Evolutionary conservation across 208 protist genomes (phyloP).

Genomic region (Jaenimonas drosophilae): DNA sequence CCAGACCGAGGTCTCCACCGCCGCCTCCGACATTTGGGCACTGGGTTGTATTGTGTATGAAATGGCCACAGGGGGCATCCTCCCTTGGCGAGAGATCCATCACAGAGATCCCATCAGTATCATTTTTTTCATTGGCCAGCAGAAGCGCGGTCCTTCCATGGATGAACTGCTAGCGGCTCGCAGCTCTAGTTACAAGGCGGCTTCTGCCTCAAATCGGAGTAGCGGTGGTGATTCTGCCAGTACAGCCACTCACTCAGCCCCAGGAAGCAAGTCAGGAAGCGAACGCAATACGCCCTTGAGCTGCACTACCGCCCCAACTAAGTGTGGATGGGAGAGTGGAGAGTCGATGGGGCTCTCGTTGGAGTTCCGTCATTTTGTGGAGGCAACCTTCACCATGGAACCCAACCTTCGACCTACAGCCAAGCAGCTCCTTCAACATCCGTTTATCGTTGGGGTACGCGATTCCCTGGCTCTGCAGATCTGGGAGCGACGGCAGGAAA

Average conservation of each 20-base stretch:
- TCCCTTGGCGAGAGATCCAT: conserved; percentile 55
- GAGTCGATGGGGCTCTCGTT: conserved; percentile 78
- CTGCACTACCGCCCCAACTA: too few relatives aligned
- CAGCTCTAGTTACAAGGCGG: conserved; percentile 81
- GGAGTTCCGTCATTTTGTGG: conserved; percentile 62
- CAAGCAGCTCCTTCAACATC: conserved; percentile 59
- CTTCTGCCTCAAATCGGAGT: too few relatives aligned
- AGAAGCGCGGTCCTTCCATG: conserved; percentile 22
- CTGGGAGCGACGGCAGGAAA: too few relatives aligned
- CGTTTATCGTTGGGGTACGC: conserved; percentile 44
- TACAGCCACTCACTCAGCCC: conserved; percentile 17
- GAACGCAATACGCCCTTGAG: conserved; percentile 8
- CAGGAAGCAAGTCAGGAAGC: not conserved
- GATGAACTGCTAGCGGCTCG: too few relatives aligned
- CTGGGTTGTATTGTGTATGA: conserved; percentile 85
- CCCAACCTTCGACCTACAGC: conserved; percentile 31
- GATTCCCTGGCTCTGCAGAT: conserved; percentile 9
- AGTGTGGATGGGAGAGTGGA: conserved; percentile 85
- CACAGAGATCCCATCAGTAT: conserved; percentile 26
- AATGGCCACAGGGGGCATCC: conserved; percentile 77
- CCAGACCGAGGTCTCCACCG: conserved; percentile 35
- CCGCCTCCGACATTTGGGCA: conserved; percentile 82
- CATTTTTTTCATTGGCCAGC: conserved; percentile 57
- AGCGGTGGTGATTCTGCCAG: conserved; percentile 17
- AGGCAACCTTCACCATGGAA: conserved; percentile 36